Conservation (phyloP, 345 rosid species). For the Gossypium arboreum region DNA sequence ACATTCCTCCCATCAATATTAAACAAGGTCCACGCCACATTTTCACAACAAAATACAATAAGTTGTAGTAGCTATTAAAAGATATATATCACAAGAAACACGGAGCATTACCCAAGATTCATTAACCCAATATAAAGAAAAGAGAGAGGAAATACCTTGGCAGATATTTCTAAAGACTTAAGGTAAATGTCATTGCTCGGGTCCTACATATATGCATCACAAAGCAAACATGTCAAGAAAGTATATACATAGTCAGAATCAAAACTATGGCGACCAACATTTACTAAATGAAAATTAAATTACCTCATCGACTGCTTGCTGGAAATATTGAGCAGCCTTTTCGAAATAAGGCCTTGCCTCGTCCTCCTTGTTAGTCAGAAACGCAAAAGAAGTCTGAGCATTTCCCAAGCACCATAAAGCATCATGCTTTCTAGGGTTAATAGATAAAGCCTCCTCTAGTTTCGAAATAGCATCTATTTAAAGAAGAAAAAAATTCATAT, state of each 20-base stretch:
- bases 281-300: not conserved
- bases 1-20: not conserved
- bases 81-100: slow-evolving; percentile 3
- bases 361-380: slow-evolving; percentile 56
- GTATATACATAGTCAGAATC: not conserved
- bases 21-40: not conserved
- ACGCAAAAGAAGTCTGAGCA: slow-evolving; percentile 74
- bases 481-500: not conserved
- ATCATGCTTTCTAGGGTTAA: slow-evolving; percentile 58
- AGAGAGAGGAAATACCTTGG: slow-evolving; percentile 48
- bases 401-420: slow-evolving; percentile 89
- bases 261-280: not conserved
- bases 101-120: not conserved
- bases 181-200: slow-evolving; percentile 64
- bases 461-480: slow-evolving; percentile 67
- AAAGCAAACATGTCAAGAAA: slow-evolving; percentile 1
- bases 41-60: not conserved
- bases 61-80: not conserved
- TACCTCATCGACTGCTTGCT: slow-evolving; percentile 75
- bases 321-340: slow-evolving; percentile 61
- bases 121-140: not conserved
- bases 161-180: slow-evolving; percentile 66
- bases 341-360: slow-evolving; percentile 62
- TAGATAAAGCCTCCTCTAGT: slow-evolving; percentile 77
- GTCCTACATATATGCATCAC: slow-evolving; percentile 44